These are phyloP conservation scores for Xylaria polymorpha DNA, from an alignment of 2,329 filamentous ascomycete genomes.

Conservation along the genomic window DNA sequence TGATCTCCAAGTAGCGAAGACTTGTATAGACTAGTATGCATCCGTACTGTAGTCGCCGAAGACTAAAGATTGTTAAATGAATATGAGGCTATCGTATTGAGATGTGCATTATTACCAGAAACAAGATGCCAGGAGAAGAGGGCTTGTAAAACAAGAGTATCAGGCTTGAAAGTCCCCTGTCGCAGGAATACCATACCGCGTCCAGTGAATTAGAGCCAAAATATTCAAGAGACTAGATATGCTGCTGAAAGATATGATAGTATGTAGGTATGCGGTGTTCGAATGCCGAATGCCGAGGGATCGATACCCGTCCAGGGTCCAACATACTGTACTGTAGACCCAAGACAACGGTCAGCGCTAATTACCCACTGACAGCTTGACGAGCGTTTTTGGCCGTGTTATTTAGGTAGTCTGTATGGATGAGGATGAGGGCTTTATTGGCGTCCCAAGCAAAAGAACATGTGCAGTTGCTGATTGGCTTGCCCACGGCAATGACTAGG, in stretches of 20 bases:
- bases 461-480: conserved; percentile 16
- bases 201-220: not conserved
- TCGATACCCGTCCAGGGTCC: conserved; percentile 3
- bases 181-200: conserved; percentile 5
- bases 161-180: not conserved
- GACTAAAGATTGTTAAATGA: not conserved
- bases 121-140: conserved; percentile 7
- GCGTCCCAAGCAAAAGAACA: conserved; percentile 7
- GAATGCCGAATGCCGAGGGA: conserved; percentile 7
- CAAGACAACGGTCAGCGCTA: conserved; percentile 15
- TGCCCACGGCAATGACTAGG: not conserved
- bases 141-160: not conserved
- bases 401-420: not conserved
- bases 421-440: not conserved
- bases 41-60: conserved; percentile 9
- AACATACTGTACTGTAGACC: not conserved
- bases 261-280: conserved; percentile 7
- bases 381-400: conserved; percentile 1
- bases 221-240: not conserved
- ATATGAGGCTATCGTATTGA: conserved; percentile 9
- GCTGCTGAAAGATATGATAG: not conserved
- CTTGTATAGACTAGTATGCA: conserved; percentile 27
- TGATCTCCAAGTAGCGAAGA: conserved; percentile 16
- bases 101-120: not conserved
- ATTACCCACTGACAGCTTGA: not conserved